These are phyloP conservation scores for Colletotrichum incanum DNA, from an alignment of 2,329 filamentous ascomycete species.

Conservation along the genomic window DNA sequence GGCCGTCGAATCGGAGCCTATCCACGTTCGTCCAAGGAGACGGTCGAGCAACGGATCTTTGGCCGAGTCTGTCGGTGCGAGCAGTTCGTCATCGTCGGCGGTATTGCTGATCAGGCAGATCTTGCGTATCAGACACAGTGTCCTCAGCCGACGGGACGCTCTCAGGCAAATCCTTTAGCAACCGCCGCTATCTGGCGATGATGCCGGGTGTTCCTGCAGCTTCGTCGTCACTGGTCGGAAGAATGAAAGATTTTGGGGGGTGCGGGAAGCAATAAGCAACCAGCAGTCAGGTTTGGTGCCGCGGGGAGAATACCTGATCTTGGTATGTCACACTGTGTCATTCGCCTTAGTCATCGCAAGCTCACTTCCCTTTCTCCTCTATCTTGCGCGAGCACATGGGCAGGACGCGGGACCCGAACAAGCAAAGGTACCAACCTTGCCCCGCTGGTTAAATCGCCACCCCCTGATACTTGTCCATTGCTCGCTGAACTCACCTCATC, in stretches of 20 bases:
- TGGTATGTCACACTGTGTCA: conserved; percentile 23
- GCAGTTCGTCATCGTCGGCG: conserved; percentile 9
- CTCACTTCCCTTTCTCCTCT: background rate
- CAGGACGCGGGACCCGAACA: background rate
- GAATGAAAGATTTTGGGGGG: conserved; percentile 4
- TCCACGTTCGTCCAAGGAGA: conserved; percentile 9
- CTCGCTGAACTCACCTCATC: background rate
- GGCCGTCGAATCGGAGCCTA: conserved; percentile 26
- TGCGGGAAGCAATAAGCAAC: conserved; percentile 6
- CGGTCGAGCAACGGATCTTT: conserved; percentile 30
- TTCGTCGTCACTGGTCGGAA: conserved; percentile 32
- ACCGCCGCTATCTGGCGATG: background rate
- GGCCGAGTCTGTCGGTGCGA: conserved; percentile 21
- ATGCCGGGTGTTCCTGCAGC: conserved; percentile 39
- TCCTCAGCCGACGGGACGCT: conserved; percentile 1
- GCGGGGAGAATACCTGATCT: background rate
- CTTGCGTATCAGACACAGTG: conserved; percentile 26
- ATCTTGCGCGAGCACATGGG: background rate
- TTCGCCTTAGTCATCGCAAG: conserved; percentile 18
- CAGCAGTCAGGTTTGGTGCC: background rate
- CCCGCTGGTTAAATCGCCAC: conserved; percentile 28
- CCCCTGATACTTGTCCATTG: conserved; percentile 31
- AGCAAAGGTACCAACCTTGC: background rate
- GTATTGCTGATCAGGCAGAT: conserved; percentile 33
- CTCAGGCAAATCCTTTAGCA: background rate